Evolutionary conservation across 495 filamentous ascomycete species (phyloP).

Genomic region (Trypethelium eluteriae): DNA sequence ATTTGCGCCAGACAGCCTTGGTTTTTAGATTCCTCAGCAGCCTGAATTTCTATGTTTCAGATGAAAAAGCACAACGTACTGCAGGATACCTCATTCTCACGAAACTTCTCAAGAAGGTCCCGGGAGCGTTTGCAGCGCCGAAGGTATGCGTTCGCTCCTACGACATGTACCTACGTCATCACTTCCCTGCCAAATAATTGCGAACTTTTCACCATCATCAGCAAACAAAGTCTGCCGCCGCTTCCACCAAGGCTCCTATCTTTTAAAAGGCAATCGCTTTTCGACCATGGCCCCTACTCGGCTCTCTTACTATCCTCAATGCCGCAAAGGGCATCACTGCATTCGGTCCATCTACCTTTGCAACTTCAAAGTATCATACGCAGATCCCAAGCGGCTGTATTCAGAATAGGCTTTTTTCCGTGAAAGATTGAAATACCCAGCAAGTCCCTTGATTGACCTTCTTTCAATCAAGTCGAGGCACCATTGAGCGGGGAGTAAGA

Average conservation of each 20-base stretch:
- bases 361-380: background rate
- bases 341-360: background rate
- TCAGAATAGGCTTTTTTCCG: background rate
- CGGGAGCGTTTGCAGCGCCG: no score
- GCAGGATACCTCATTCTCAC: no score
- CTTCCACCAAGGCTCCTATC: background rate
- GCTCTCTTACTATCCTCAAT: background rate
- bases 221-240: background rate
- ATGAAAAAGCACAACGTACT: no score
- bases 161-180: background rate
- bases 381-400: background rate
- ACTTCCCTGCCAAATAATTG: background rate
- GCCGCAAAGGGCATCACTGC: background rate
- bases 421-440: background rate
- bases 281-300: background rate
- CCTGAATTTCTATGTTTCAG: no score
- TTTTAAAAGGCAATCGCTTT: background rate
- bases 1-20: no score
- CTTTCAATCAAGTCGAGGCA: background rate
- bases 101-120: no score
- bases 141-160: background rate
- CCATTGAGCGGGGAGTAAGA: background rate
- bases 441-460: background rate
- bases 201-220: background rate
- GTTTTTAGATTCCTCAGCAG: no score